Conservation (phyloP, 139 green algal species). For the Yamagishiella unicocca region DNA sequence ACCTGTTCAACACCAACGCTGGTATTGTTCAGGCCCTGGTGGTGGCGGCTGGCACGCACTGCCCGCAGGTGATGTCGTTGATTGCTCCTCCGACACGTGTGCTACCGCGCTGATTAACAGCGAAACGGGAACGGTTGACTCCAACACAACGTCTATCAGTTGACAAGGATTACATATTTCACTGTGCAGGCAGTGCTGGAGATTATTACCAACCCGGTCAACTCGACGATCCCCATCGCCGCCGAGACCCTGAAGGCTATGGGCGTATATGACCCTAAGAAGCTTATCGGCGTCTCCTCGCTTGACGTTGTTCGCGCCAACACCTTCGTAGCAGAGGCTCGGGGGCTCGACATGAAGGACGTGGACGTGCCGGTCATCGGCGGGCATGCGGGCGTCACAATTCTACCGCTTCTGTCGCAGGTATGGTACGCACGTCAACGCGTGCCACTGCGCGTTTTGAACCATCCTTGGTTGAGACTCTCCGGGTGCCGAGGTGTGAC, state of each 20-base stretch:
- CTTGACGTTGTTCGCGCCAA: constrained; percentile 96
- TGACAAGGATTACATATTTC: not conserved
- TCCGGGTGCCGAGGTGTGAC: constrained; percentile 6
- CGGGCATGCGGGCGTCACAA: constrained; percentile 95
- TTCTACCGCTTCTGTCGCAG: constrained; percentile 96
- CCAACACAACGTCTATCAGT: too few species aligned
- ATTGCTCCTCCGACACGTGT: constrained; percentile 23
- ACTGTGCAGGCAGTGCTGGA: constrained; percentile 77
- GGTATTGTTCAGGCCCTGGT: constrained; percentile 92
- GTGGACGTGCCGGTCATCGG: constrained; percentile 96
- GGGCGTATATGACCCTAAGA: constrained; percentile 90
- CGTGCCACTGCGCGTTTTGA: too few species aligned
- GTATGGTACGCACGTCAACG: too few species aligned
- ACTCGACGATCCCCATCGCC: constrained; percentile 99
- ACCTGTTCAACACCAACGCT: constrained; percentile 99
- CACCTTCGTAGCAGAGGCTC: constrained; percentile 86
- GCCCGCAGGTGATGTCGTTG: constrained; percentile 70
- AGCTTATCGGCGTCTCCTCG: constrained; percentile 96
- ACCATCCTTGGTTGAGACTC: too few species aligned
- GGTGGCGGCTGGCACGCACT: constrained; percentile 82
- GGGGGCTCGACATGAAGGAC: constrained; percentile 76
- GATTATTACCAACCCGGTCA: constrained; percentile 99
- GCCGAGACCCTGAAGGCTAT: constrained; percentile 88
- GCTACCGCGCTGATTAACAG: too few species aligned
- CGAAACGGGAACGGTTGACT: too few species aligned